Evolutionary conservation across 2,329 filamentous ascomycete genomes (phyloP).

Genomic region (Aspergillus quadricinctus): DNA sequence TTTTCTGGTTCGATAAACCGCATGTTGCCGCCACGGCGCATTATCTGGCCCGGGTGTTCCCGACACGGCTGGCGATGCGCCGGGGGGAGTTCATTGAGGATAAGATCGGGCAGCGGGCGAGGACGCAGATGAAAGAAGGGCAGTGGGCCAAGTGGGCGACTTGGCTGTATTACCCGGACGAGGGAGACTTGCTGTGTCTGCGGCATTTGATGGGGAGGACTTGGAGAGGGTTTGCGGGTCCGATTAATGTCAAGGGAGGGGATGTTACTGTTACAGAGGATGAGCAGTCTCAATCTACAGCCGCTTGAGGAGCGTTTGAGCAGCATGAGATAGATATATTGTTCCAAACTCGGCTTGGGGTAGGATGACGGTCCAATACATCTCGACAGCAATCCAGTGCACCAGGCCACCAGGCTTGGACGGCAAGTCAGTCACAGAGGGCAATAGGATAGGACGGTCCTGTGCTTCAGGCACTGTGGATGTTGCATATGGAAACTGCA

Average conservation of each 20-base stretch:
- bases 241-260: background rate
- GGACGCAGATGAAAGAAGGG: constrained; percentile 9
- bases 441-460: too few species aligned
- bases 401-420: too few species aligned
- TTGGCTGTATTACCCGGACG: constrained; percentile 9
- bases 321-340: too few species aligned
- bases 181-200: constrained; percentile 1
- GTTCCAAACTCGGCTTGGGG: too few species aligned
- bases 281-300: background rate
- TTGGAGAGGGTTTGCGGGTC: constrained; percentile 1
- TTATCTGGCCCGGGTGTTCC: constrained; percentile 7
- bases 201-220: constrained; percentile 8
- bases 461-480: constrained; percentile 29
- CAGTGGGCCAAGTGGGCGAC: constrained; percentile 4
- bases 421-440: too few species aligned
- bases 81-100: constrained; percentile 11
- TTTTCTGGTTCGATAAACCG: constrained; percentile 11
- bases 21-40: constrained; percentile 7
- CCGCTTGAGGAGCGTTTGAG: too few species aligned
- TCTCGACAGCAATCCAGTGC: too few species aligned
- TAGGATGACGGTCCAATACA: too few species aligned
- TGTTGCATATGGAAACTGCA: constrained; percentile 46
- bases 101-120: constrained; percentile 9
- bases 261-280: background rate
- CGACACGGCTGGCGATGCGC: constrained; percentile 5